Evolutionary conservation across 2,329 filamentous ascomycete species (phyloP).

Genomic region (Fusarium sp.): DNA sequence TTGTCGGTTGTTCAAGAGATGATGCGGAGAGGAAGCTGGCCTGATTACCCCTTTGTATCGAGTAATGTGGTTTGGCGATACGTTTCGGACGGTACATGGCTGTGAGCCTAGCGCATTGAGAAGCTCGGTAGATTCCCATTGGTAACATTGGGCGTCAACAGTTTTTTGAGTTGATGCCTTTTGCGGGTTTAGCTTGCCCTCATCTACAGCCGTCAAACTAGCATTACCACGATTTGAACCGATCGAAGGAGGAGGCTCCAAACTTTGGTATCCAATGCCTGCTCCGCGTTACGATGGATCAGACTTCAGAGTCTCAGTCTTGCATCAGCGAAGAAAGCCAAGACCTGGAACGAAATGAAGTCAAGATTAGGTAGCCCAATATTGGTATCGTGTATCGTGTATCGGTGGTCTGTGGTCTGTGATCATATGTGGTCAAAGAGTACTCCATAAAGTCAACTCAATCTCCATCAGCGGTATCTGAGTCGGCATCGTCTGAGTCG

Average conservation of each 20-base stretch:
- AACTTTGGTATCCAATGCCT: conserved; percentile 19
- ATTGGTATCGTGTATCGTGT: not conserved
- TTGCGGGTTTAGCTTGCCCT: not conserved
- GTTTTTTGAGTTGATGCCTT: not conserved
- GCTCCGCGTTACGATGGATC: not conserved
- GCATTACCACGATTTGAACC: conserved; percentile 11
- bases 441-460: not conserved
- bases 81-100: conserved; percentile 23
- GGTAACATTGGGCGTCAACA: conserved; percentile 17
- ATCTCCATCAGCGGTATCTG: conserved; percentile 1
- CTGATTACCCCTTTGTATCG: conserved; percentile 33
- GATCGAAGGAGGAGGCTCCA: conserved; percentile 3
- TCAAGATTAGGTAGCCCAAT: not conserved
- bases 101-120: conserved; percentile 14
- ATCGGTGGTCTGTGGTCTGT: not conserved
- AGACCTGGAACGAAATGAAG: conserved; percentile 8
- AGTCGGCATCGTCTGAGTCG: conserved; percentile 31
- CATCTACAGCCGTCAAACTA: conserved; percentile 30
- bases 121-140: conserved; percentile 29
- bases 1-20: not conserved
- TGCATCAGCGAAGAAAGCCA: not conserved
- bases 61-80: conserved; percentile 27
- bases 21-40: conserved; percentile 9
- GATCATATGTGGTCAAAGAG: not conserved
- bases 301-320: not conserved